Evolutionary conservation across 2,329 filamentous ascomycete species (phyloP), one percentile per base, ranked within the genome.

Genomic region (Cladophialophora chaetospira): DNA sequence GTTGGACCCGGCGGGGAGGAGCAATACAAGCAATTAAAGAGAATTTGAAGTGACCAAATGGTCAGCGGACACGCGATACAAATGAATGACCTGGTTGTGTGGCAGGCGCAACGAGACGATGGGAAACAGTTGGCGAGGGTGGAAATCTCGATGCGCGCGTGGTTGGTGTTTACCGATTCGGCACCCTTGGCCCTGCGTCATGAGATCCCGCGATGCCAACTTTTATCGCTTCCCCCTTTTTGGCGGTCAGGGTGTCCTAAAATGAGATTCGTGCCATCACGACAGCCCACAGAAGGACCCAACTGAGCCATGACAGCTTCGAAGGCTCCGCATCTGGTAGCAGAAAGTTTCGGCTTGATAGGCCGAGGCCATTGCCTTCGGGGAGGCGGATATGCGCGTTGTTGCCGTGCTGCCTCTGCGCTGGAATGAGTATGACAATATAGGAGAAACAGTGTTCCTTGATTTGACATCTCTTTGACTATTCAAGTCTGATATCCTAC

Each of bases 1-100:
- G 58, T 54, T 45, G 54, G 33, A 54, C 53, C 50, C 40, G 33
- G 44, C 15, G 15, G 25, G 13, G 25, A 54, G 50, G 38, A 53
- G 46, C 21, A 17, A 51, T 25, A 21, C n/a, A 42, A 33, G 26
- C 19, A 48, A 43, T 45, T 40, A 51, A n/a, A 42, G 51, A 21
- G 43, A 48, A 11, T 36, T 53, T 26, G 38, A 43, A 53, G 33
- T 46, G 40, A 54, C 28, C 29, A 29, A 13, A 51, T 31, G 50
- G 49, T 60, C 50, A 60, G 45, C 53, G 31, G 53, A 55, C 53
- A 60, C 48, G 36, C 48, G 15, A 43, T 23, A 33, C 11, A 49
- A 49, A 49, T 49, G 31, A 49, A 17, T 38, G 46, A 49, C 33
- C 21, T 33, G 35, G 33, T 36, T 15, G n/a, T 38, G 46, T 38